Evolutionary conservation across 257 asterid species (phyloP), one percentile per base, ranked within the genome.

Genomic region (Rehmannia glutinosa): DNA sequence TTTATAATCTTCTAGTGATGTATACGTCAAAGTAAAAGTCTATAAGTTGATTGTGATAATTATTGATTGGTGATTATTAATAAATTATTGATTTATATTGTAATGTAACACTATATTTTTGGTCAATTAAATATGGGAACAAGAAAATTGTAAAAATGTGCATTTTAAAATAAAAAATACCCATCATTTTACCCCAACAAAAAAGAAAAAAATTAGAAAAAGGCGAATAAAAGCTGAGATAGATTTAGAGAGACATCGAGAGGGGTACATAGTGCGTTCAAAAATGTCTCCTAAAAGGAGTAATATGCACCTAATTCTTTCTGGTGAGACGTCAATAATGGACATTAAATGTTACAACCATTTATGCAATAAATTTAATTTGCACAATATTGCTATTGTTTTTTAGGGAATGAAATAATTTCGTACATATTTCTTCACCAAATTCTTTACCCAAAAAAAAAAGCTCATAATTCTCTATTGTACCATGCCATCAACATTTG

Each of bases 271-370:
- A 35, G 24, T 64, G 66, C 16, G 47, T 16, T 28, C 43, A 72
- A 38, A 67, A 8, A 6, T 63, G 65, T 52, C 55, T 30, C 55
- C 13, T 21, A 23, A 15, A 59, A 51, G 46, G 13, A 53, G 56
- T 21, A 23, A 32, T 50, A 62, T 39, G 61, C 66, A 66, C 66
- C 73, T 58, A 71, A 38, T 56, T 65, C 36, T 64, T 68, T 57
- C 30, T 38, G 75, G 66, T 77, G 66, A 77, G 73, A 77, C 13
- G 73, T 68, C 70, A 64, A 63, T 39, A 2, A n/a, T n/a, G 42
- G 23, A 10, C 66, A 77, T 68, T 77, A 35, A 68, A 68, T 72
- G 23, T 6, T 35, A 43, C 62, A 46, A 33, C 62, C 55, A 75
- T 62, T 36, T 50, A 19, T 60, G 53, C 51, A 51, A 55, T 45